phyloP scores from a whole-genome alignment of 352 stramenopile genomes.

The Halophytophthora polymorphica region DNA sequence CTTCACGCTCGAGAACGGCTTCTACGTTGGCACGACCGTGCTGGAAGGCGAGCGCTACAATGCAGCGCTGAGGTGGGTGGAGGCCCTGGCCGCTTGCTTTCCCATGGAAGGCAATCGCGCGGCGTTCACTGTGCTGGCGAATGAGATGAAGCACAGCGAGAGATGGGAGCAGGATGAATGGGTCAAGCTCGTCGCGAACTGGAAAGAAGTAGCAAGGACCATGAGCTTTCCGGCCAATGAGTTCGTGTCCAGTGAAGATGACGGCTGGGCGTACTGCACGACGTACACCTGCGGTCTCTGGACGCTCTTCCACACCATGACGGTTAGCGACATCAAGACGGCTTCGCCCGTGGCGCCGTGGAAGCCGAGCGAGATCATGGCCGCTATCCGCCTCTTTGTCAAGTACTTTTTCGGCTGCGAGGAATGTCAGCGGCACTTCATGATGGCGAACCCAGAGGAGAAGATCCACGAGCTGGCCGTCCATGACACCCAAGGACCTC shows the following conservation, averaged over 20 bases:
- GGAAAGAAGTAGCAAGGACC: constrained; percentile 47
- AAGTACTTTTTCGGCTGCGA: constrained; percentile 81
- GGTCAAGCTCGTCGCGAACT: constrained; percentile 47
- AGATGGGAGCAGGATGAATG: constrained; percentile 50
- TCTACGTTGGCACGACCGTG: constrained; percentile 63
- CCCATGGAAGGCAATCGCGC: constrained; percentile 58
- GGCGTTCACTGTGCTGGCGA: constrained; percentile 37
- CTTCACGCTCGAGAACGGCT: constrained; percentile 69
- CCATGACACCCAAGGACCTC: constrained; percentile 34
- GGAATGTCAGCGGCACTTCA: constrained; percentile 69
- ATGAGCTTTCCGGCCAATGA: constrained; percentile 58
- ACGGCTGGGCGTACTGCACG: constrained; percentile 50
- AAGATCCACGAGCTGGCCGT: constrained; percentile 44
- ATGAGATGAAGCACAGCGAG: constrained; percentile 29
- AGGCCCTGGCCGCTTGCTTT: constrained; percentile 54
- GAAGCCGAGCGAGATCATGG: constrained; percentile 54
- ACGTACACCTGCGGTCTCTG: constrained; percentile 82
- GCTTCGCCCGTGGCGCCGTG: constrained; percentile 26
- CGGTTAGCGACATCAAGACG: constrained; percentile 29
- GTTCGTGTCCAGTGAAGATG: constrained; percentile 49
- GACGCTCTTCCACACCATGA: constrained; percentile 78
- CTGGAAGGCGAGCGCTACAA: constrained; percentile 59
- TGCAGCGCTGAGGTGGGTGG: constrained; percentile 57
- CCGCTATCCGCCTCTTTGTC: constrained; percentile 64
- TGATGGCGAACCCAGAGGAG: constrained; percentile 56